Conservation (phyloP, 2,329 filamentous ascomycete species). For the Tolypocladium tropicale region DNA sequence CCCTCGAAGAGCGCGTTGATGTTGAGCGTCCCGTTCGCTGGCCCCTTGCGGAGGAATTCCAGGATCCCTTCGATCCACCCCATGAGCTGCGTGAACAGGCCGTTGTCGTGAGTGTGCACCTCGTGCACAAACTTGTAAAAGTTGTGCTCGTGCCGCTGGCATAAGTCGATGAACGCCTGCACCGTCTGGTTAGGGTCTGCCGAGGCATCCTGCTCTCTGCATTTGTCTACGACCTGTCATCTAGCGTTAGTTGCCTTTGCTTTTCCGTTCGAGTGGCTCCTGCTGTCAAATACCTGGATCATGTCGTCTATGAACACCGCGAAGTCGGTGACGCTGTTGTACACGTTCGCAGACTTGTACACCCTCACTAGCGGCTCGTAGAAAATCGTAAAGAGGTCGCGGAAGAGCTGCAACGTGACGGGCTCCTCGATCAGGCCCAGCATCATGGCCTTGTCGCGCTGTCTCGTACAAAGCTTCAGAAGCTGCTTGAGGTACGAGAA, state of each 20-base stretch:
- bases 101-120: constrained; percentile 93
- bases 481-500: constrained; percentile 94
- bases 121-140: constrained; percentile 99
- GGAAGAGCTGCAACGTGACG: constrained; percentile 91
- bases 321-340: constrained; percentile 95
- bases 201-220: constrained; percentile 67
- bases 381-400: constrained; percentile 95
- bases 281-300: constrained; percentile 51
- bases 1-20: constrained; percentile 90
- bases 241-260: constrained; percentile 5
- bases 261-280: background rate
- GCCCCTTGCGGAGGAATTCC: constrained; percentile 82
- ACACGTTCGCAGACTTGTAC: constrained; percentile 97
- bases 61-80: constrained; percentile 93
- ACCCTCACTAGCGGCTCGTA: constrained; percentile 95
- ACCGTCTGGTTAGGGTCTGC: constrained; percentile 98
- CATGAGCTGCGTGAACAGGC: constrained; percentile 93
- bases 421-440: constrained; percentile 89
- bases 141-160: constrained; percentile 87
- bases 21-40: constrained; percentile 75
- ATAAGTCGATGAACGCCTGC: constrained; percentile 94
- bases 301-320: constrained; percentile 87
- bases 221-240: constrained; percentile 51
- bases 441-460: constrained; percentile 97
- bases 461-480: constrained; percentile 80